Evolutionary conservation across 2,329 filamentous ascomycete genomes (phyloP).

Genomic region (Helminthosporium solani): DNA sequence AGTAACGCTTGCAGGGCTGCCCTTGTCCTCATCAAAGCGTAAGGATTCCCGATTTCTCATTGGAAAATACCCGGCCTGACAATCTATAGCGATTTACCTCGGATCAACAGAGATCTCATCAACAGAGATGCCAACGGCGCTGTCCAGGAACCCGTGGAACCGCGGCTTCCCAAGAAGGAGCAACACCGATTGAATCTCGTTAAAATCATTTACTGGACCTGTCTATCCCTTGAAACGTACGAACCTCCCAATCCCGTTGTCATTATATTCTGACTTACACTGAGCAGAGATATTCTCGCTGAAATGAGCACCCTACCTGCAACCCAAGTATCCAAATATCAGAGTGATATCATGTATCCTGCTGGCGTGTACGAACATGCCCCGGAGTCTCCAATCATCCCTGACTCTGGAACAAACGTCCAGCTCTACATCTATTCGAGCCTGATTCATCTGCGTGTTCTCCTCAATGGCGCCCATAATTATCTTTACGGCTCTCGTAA

Average conservation of each 20-base stretch:
- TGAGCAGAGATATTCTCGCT: constrained; percentile 77
- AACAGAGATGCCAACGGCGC: constrained; percentile 3
- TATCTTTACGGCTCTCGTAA: constrained; percentile 51
- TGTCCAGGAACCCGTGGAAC: constrained; percentile 5
- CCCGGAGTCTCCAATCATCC: constrained; percentile 17
- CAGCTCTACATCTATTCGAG: constrained; percentile 56
- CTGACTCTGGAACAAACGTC: constrained; percentile 33
- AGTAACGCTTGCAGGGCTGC: constrained; percentile 60
- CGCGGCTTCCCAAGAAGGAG: constrained; percentile 29
- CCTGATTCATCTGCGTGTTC: constrained; percentile 61
- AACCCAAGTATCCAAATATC: constrained; percentile 60
- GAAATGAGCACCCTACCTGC: constrained; percentile 68
- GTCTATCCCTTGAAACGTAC: constrained; percentile 85
- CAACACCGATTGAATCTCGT: constrained; percentile 44
- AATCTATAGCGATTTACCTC: constrained; percentile 36
- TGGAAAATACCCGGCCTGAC: constrained; percentile 1
- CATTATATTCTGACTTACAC: constrained; percentile 7
- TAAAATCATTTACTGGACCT: constrained; percentile 83
- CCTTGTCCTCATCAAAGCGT: constrained; percentile 75
- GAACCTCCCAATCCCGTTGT: constrained; percentile 1
- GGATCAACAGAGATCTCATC: constrained; percentile 25
- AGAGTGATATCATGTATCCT: constrained; percentile 66
- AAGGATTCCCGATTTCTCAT: constrained; percentile 10
- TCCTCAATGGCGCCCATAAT: constrained; percentile 58
- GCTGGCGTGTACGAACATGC: constrained; percentile 54